phyloP scores from a whole-genome alignment of 495 filamentous ascomycete species.

The Aspergillus asperescens region DNA sequence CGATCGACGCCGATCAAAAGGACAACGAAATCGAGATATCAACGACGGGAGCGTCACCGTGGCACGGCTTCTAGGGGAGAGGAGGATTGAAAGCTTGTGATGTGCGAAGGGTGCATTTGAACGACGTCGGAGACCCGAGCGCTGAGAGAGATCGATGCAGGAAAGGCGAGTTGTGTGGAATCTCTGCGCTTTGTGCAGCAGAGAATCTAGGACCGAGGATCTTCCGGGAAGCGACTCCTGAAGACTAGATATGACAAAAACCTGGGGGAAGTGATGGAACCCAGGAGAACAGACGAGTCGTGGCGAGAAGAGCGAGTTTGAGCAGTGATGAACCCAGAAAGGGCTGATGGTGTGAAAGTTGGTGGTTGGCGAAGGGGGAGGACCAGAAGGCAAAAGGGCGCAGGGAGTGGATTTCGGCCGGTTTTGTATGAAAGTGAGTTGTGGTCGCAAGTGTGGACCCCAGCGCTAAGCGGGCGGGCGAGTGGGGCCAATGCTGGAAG shows the following conservation, averaged over 20 bases:
- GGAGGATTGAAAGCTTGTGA: conserved; percentile 33
- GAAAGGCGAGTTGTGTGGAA: background rate
- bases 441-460: background rate
- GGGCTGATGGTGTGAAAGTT: conserved; percentile 5
- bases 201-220: conserved; percentile 9
- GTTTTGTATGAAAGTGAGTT: conserved; percentile 12
- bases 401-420: conserved; percentile 3
- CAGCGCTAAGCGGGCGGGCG: conserved; percentile 2
- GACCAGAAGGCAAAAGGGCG: no score
- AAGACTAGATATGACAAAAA: conserved; percentile 8
- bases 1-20: conserved; percentile 36
- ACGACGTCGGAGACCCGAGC: conserved; percentile 33
- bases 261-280: conserved; percentile 4
- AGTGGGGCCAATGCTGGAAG: conserved; percentile 1
- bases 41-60: conserved; percentile 40
- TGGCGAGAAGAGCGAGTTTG: background rate
- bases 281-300: conserved; percentile 6
- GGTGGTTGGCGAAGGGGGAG: conserved; percentile 3
- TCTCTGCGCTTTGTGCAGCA: conserved; percentile 4
- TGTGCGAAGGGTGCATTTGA: conserved; percentile 47
- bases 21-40: conserved; percentile 20
- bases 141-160: conserved; percentile 3
- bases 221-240: conserved; percentile 2
- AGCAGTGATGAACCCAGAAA: conserved; percentile 11
- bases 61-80: conserved; percentile 44